A percentile compares a stretch with the other conserved stretches of the same genome.
Evolutionary conservation across 768 basidiomycete genomes (phyloP).

Genomic region (Tricholoma sp.): DNA sequence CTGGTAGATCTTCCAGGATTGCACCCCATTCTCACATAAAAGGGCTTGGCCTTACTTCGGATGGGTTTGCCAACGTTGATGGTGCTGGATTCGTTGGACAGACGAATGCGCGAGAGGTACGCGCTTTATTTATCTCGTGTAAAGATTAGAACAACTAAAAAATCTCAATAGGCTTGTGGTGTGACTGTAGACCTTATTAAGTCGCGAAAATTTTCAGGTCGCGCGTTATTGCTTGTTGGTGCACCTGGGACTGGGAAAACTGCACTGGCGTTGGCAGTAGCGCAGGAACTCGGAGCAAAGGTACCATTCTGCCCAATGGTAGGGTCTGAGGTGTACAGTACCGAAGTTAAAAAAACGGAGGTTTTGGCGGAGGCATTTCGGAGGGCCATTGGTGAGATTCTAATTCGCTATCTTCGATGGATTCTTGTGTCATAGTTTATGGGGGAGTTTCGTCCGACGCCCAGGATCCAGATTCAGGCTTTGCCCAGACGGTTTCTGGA

Average conservation of each 20-base stretch:
- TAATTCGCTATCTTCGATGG: not conserved
- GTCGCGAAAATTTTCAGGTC: constrained; percentile 89
- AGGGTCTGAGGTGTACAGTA: constrained; percentile 92
- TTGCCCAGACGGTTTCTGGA: not conserved
- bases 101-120: constrained; percentile 82
- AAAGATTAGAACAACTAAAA: not conserved
- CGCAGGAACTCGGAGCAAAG: constrained; percentile 90
- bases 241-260: constrained; percentile 99
- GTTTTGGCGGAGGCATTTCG: constrained; percentile 93
- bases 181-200: constrained; percentile 87
- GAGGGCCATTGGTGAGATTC: constrained; percentile 80
- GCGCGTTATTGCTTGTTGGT: constrained; percentile 88
- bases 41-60: constrained; percentile 83
- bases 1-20: constrained; percentile 70
- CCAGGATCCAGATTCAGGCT: not conserved
- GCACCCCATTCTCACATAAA: constrained; percentile 96
- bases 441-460: not conserved
- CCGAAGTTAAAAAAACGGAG: constrained; percentile 99
- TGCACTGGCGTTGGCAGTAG: constrained; percentile 90
- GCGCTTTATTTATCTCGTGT: constrained; percentile 6
- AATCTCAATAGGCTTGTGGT: constrained; percentile 70
- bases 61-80: constrained; percentile 71
- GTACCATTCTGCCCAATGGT: constrained; percentile 99
- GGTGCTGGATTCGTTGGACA: constrained; percentile 91
- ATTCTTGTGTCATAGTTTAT: too few species aligned